Percentiles rank a stretch among this genome's conserved stretches.
These are phyloP conservation scores for Acanthochlamys bracteata DNA, from an alignment of 106 monocot genomes.

Conservation along the genomic window DNA sequence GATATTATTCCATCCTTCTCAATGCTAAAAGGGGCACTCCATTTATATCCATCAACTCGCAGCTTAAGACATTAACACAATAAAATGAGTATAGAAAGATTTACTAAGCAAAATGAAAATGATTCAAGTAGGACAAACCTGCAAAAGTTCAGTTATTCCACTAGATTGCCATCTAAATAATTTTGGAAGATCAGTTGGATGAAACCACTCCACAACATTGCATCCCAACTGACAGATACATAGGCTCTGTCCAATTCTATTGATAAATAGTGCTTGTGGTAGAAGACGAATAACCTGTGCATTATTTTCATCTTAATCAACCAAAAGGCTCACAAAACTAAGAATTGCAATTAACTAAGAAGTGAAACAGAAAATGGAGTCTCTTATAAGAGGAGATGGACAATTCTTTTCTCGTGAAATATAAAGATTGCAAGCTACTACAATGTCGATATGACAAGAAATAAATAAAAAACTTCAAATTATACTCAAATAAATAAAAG, in stretches of 20 bases:
- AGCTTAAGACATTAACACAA: conserved; percentile 29
- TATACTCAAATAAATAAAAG: no score
- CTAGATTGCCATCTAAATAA: conserved; percentile 58
- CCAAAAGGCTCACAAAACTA: no score
- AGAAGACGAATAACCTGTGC: conserved; percentile 78
- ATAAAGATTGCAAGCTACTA: no score
- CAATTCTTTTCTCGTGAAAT: background rate
- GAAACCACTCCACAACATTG: conserved; percentile 34
- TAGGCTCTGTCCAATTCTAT: conserved; percentile 59
- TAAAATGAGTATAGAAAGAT: background rate
- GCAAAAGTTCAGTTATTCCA: conserved; percentile 50
- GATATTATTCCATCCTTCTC: conserved; percentile 67
- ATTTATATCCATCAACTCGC: conserved; percentile 73
- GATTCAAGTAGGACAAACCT: conserved; percentile 25
- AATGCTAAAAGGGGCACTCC: conserved; percentile 90
- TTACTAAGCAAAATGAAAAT: background rate
- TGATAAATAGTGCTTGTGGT: conserved; percentile 65
- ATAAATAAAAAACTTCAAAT: no score
- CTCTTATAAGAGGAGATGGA: no score
- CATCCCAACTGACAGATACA: conserved; percentile 47
- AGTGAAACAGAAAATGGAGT: no score
- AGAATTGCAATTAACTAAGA: no score
- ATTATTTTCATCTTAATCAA: background rate
- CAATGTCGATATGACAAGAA: no score
- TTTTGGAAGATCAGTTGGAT: conserved; percentile 67